Evolutionary conservation across 345 rosid species (phyloP).

Genomic region (Aegle marmelos): DNA sequence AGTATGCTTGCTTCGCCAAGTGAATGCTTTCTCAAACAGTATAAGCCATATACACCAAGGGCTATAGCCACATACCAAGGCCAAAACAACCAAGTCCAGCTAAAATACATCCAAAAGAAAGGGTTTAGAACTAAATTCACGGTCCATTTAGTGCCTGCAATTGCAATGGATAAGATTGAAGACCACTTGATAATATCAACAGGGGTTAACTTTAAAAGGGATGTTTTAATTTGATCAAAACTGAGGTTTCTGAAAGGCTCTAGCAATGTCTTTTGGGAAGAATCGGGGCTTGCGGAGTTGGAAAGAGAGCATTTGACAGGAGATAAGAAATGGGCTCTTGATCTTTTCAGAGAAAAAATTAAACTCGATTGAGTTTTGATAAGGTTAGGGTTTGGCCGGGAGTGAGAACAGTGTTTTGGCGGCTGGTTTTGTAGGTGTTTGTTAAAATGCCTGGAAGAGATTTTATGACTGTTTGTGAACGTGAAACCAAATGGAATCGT

Average conservation of each 20-base stretch:
- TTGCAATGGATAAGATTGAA: constrained; percentile 45
- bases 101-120: constrained; percentile 88
- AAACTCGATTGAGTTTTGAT: constrained; percentile 20
- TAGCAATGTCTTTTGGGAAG: constrained; percentile 34
- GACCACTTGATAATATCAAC: constrained; percentile 53
- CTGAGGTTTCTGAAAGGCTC: constrained; percentile 40
- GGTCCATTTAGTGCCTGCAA: constrained; percentile 60
- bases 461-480: constrained; percentile 7
- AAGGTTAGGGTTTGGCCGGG: constrained; percentile 19
- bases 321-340: constrained; percentile 28
- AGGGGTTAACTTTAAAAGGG: constrained; percentile 43
- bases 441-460: constrained; percentile 64
- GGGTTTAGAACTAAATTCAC: constrained; percentile 50
- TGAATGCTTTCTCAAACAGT: constrained; percentile 58
- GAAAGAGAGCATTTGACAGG: constrained; percentile 53
- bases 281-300: constrained; percentile 33
- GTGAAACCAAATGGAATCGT: constrained; percentile 25
- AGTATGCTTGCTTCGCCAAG: constrained; percentile 58
- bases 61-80: constrained; percentile 76
- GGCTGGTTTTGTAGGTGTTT: constrained; percentile 41
- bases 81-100: constrained; percentile 96
- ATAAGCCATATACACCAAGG: constrained; percentile 53
- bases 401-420: constrained; percentile 10
- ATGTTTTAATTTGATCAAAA: constrained; percentile 38
- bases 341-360: constrained; percentile 12